Evolutionary conservation across 164 flowering plant genomes (phyloP).

Genomic region (Dillenia turbinata): DNA sequence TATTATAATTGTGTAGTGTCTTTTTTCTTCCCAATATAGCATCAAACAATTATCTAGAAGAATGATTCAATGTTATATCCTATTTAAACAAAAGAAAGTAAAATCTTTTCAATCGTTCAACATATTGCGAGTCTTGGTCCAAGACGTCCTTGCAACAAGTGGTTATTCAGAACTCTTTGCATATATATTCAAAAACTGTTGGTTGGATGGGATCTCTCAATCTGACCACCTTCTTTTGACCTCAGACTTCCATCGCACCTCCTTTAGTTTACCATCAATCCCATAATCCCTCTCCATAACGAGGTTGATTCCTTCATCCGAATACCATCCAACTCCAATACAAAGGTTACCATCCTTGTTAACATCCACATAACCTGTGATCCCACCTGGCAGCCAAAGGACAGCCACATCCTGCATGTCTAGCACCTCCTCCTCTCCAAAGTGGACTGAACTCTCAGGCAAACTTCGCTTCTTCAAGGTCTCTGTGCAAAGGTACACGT

Average conservation of each 20-base stretch:
- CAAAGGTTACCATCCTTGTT: constrained; percentile 76
- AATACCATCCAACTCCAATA: constrained; percentile 94
- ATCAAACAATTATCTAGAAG: no score
- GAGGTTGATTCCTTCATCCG: constrained; percentile 90
- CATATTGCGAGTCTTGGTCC: no score
- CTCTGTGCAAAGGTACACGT: constrained; percentile 82
- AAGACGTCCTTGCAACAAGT: no score
- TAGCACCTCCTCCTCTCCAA: constrained; percentile 81
- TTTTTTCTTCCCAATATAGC: no score
- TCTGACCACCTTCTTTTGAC: constrained; percentile 89
- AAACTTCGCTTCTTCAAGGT: constrained; percentile 74
- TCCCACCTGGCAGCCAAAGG: constrained; percentile 96
- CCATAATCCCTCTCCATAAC: constrained; percentile 98
- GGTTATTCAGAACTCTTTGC: no score
- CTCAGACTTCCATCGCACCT: constrained; percentile 77
- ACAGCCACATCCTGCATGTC: constrained; percentile 80
- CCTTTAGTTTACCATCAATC: constrained; percentile 82
- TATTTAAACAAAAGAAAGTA: no score
- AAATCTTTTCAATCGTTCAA: no score
- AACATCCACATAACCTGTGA: constrained; percentile 80
- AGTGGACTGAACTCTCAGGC: constrained; percentile 64
- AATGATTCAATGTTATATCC: no score
- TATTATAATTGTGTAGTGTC: no score
- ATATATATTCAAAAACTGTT: no score
- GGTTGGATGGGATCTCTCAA: no score